These are phyloP conservation scores for Anthracocystis walkeri DNA, from an alignment of 1,284 basidiomycete genomes.

Conservation along the genomic window DNA sequence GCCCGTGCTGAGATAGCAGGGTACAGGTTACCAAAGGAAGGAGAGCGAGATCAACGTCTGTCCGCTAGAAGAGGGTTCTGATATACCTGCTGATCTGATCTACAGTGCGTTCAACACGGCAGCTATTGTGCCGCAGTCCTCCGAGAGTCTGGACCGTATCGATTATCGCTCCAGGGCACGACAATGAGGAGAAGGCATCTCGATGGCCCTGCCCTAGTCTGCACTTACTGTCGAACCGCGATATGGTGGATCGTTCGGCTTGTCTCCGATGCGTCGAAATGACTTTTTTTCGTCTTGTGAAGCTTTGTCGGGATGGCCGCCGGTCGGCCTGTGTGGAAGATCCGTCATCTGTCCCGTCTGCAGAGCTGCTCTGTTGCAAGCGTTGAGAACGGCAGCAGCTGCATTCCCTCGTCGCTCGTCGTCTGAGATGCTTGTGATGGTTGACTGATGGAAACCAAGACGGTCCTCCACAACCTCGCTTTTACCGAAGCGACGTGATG, in stretches of 20 bases:
- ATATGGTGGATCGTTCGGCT: background rate
- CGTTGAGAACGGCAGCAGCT: constrained; percentile 5
- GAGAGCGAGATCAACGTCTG: constrained; percentile 26
- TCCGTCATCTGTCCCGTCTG: constrained; percentile 9
- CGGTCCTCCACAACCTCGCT: no score
- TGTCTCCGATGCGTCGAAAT: background rate
- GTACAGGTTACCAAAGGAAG: constrained; percentile 1
- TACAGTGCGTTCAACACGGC: background rate
- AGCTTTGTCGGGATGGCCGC: background rate
- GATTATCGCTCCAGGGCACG: constrained; percentile 14
- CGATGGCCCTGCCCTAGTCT: constrained; percentile 11
- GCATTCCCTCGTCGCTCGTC: background rate
- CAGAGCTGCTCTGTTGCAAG: background rate
- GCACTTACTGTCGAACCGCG: constrained; percentile 37
- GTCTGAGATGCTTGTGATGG: background rate
- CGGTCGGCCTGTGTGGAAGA: background rate
- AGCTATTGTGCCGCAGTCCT: background rate
- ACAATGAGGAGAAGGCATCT: background rate
- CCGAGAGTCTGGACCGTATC: background rate
- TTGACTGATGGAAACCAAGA: background rate
- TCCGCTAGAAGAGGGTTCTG: background rate
- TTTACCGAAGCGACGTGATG: no score
- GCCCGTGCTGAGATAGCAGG: constrained; percentile 12
- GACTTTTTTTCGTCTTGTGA: background rate
- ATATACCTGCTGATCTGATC: background rate